These are phyloP conservation scores for Ormosia semicastrata DNA, from an alignment of 306 rosid species.

Conservation along the genomic window DNA sequence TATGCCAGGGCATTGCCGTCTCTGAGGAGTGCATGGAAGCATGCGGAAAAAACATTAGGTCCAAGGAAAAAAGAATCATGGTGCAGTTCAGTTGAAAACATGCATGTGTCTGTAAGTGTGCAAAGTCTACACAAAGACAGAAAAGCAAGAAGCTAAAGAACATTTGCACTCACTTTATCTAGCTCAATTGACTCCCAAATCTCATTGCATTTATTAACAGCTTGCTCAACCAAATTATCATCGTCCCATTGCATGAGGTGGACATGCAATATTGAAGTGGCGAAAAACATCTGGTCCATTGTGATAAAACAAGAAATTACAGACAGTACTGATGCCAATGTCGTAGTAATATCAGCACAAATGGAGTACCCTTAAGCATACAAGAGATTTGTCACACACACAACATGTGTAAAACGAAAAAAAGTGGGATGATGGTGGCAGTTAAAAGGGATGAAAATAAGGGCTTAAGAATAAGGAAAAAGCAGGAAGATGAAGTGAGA, in stretches of 20 bases:
- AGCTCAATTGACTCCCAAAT: conserved; percentile 78
- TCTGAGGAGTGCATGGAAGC: conserved; percentile 43
- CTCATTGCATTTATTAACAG: conserved; percentile 71
- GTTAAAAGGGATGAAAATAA: neutral
- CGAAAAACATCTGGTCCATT: conserved; percentile 88
- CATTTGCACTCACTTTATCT: conserved; percentile 63
- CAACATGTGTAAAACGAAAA: neutral
- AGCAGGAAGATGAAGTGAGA: neutral
- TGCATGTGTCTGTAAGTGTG: neutral
- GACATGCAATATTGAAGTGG: conserved; percentile 85
- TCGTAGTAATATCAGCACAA: conserved; percentile 16
- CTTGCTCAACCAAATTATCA: conserved; percentile 70
- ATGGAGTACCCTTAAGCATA: conserved; percentile 7
- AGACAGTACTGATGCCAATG: conserved; percentile 7
- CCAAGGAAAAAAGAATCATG: conserved; percentile 17
- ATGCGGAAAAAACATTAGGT: conserved; percentile 15
- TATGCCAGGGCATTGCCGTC: conserved; percentile 74
- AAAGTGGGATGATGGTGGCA: neutral
- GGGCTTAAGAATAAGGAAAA: neutral
- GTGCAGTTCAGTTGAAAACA: conserved; percentile 12
- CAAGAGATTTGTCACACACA: neutral
- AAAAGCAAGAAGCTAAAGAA: conserved; percentile 26
- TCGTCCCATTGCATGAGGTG: conserved; percentile 96
- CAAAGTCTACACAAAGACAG: neutral
- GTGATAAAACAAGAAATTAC: conserved; percentile 36